Conservation (phyloP, 2,329 filamentous ascomycete species). For the Diaporthe sp. region DNA sequence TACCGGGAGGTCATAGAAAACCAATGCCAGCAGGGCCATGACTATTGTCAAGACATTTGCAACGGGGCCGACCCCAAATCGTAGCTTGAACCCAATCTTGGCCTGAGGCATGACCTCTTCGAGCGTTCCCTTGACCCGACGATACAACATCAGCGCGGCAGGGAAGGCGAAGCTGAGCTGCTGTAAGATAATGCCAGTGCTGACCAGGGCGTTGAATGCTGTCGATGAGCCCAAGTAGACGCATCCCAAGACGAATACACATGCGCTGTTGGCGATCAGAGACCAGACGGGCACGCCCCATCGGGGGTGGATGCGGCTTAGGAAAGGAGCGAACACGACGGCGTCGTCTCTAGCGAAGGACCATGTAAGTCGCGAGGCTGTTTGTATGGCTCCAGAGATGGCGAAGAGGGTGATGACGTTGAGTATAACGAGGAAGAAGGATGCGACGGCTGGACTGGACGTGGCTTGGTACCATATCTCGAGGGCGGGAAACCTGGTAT, state of each 20-base stretch:
- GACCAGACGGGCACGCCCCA: slow-evolving; percentile 35
- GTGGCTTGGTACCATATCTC: slow-evolving; percentile 40
- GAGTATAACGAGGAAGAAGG: slow-evolving; percentile 30
- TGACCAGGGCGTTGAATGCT: slow-evolving; percentile 39
- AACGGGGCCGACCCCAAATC: slow-evolving; percentile 7
- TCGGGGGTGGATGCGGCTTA: slow-evolving; percentile 27
- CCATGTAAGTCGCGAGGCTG: slow-evolving; percentile 35
- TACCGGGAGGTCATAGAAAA: slow-evolving; percentile 39
- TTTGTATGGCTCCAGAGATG: slow-evolving; percentile 39
- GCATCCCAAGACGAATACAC: slow-evolving; percentile 34
- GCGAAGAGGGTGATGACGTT: slow-evolving; percentile 28
- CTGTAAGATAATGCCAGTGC: slow-evolving; percentile 38
- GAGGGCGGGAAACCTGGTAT: slow-evolving; percentile 34
- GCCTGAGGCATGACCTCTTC: slow-evolving; percentile 19
- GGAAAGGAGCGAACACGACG: slow-evolving; percentile 25
- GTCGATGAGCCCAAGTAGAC: slow-evolving; percentile 37
- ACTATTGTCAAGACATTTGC: slow-evolving; percentile 35
- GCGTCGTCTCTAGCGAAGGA: slow-evolving; percentile 40
- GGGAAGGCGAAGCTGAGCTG: slow-evolving; percentile 41
- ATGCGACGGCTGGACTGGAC: slow-evolving; percentile 21
- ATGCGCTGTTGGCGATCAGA: slow-evolving; percentile 31
- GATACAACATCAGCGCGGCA: slow-evolving; percentile 37
- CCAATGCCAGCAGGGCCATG: slow-evolving; percentile 31
- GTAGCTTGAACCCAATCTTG: slow-evolving; percentile 21
- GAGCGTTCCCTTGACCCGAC: slow-evolving; percentile 14